phyloP scores from a whole-genome alignment of 31 red algal species.

The Bonnemaisonia californica region DNA sequence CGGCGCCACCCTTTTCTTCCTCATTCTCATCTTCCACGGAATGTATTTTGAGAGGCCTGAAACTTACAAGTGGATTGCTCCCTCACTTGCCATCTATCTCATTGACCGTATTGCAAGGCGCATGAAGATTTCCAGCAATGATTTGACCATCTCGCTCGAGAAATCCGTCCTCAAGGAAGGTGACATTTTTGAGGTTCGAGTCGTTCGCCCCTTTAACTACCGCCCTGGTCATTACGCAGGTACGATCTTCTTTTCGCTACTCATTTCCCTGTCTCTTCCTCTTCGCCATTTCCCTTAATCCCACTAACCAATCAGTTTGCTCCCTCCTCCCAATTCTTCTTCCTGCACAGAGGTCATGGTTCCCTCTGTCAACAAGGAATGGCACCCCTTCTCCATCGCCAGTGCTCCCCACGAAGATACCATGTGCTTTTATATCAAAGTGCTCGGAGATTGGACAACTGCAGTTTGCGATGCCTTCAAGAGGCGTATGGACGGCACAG shows the following conservation, averaged over 20 bases:
- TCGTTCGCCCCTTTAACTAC: slow-evolving; percentile 65
- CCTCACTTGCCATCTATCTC: slow-evolving; percentile 64
- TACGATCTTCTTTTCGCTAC: no score
- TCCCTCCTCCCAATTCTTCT: no score
- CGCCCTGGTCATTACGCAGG: slow-evolving; percentile 84
- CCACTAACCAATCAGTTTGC: no score
- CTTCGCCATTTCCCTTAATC: no score
- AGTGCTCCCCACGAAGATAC: slow-evolving; percentile 68
- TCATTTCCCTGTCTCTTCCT: no score
- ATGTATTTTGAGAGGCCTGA: slow-evolving; percentile 42
- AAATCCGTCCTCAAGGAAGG: slow-evolving; percentile 52
- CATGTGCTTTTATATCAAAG: slow-evolving; percentile 75
- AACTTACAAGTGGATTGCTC: slow-evolving; percentile 81
- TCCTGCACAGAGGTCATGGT: slow-evolving; percentile 74
- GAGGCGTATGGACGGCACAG: slow-evolving; percentile 23
- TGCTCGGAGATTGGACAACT: slow-evolving; percentile 75
- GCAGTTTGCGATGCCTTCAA: slow-evolving; percentile 49
- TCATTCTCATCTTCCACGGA: slow-evolving; percentile 70
- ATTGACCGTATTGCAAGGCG: slow-evolving; percentile 51
- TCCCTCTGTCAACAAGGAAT: slow-evolving; percentile 67
- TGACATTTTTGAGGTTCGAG: slow-evolving; percentile 51
- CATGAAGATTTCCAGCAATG: slow-evolving; percentile 16
- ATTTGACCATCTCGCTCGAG: slow-evolving; percentile 26
- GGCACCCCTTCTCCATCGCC: slow-evolving; percentile 94
- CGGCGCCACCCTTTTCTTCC: slow-evolving; percentile 62